These are phyloP conservation scores for Porphyra umbilicalis DNA, from an alignment of 31 red algal species.

Conservation along the genomic window DNA sequence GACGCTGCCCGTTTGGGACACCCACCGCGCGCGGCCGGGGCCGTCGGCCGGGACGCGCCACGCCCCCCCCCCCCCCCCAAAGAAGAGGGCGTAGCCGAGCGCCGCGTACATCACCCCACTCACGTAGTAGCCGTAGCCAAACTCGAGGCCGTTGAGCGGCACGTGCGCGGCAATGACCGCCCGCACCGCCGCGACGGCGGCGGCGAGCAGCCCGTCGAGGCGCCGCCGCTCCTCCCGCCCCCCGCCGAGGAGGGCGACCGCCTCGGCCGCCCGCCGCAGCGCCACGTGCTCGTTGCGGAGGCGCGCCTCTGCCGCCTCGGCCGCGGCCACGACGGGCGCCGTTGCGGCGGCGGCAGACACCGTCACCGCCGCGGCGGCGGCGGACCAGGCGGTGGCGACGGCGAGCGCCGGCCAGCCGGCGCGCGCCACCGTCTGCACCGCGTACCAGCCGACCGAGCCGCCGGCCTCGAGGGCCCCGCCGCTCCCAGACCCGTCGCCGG, in stretches of 20 bases:
- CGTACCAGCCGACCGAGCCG: conserved; percentile 41
- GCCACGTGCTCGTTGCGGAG: conserved; percentile 63
- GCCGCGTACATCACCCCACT: conserved; percentile 64
- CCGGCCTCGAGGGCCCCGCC: conserved; percentile 61
- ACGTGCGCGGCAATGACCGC: conserved; percentile 41
- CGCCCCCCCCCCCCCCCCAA: not conserved
- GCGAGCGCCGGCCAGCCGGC: conserved; percentile 49
- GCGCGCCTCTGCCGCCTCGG: conserved; percentile 58
- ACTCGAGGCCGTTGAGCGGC: conserved; percentile 54
- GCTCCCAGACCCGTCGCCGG: conserved; percentile 24
- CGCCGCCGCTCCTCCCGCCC: conserved; percentile 30
- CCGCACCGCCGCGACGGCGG: conserved; percentile 34
- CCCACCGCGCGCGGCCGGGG: conserved; percentile 45
- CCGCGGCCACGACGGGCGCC: conserved; percentile 36
- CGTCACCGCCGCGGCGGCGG: conserved; percentile 25
- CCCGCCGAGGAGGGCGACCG: conserved; percentile 46
- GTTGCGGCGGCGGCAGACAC: conserved; percentile 31
- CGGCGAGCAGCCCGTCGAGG: conserved; percentile 16
- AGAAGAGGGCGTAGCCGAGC: conserved; percentile 41
- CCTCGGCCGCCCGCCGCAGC: conserved; percentile 43
- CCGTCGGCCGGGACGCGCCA: not conserved
- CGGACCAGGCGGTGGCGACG: conserved; percentile 59
- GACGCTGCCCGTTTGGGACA: conserved; percentile 72
- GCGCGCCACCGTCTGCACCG: conserved; percentile 21
- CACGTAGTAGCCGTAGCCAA: conserved; percentile 61